Percentiles rank a stretch among this genome's conserved stretches.
These are phyloP conservation scores for Staphylotrichum tortipilum DNA, from an alignment of 495 filamentous ascomycete genomes.

Conservation along the genomic window DNA sequence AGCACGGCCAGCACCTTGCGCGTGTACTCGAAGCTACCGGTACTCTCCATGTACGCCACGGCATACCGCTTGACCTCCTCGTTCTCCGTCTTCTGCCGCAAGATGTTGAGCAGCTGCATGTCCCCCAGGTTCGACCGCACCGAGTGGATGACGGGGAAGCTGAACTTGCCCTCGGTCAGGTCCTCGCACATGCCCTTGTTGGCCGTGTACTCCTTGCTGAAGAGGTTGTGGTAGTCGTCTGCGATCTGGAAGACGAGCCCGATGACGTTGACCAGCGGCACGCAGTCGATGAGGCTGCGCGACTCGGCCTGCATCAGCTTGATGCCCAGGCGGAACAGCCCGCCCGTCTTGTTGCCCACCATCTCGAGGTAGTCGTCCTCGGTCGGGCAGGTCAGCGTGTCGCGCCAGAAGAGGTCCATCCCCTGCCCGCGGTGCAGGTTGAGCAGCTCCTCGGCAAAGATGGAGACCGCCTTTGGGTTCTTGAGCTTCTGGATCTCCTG, in stretches of 20 bases:
- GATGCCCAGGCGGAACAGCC: conserved; percentile 86
- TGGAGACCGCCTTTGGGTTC: conserved; percentile 61
- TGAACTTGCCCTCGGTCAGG: conserved; percentile 96
- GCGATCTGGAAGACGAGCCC: conserved; percentile 94
- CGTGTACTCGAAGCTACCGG: conserved; percentile 83
- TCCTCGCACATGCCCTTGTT: conserved; percentile 97
- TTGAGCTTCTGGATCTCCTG: conserved; percentile 69
- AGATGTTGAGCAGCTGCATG: conserved; percentile 78
- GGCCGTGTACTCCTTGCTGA: conserved; percentile 58
- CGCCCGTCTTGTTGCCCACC: conserved; percentile 97
- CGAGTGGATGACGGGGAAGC: conserved; percentile 91
- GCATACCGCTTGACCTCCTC: conserved; percentile 88
- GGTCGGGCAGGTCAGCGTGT: conserved; percentile 83
- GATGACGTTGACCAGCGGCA: conserved; percentile 79
- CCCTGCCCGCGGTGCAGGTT: conserved; percentile 95
- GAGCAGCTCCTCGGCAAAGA: conserved; percentile 81
- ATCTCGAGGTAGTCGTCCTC: conserved; percentile 98
- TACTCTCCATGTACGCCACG: conserved; percentile 82
- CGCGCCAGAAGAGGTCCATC: conserved; percentile 96
- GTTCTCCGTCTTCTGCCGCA: conserved; percentile 79
- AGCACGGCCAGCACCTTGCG: conserved; percentile 59
- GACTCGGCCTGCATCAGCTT: conserved; percentile 95
- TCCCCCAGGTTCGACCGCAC: conserved; percentile 75
- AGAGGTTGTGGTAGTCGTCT: conserved; percentile 93
- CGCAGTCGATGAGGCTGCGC: conserved; percentile 55